Evolutionary conservation across 2,329 filamentous ascomycete genomes (phyloP), one percentile per base, ranked within the genome.

Genomic region (Colletotrichum siamense): DNA sequence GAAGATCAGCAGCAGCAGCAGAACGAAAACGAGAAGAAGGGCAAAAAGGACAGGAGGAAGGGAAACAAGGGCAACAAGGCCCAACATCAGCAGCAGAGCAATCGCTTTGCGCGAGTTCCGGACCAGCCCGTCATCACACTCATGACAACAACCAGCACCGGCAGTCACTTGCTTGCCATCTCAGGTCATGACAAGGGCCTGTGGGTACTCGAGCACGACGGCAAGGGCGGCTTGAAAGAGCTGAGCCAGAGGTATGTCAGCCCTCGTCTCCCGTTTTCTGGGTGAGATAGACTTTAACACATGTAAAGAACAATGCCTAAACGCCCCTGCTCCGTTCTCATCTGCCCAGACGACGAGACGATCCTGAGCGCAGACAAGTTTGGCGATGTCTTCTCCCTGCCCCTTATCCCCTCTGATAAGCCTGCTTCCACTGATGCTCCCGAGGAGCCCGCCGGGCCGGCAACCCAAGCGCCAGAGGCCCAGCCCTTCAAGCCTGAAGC

Each of bases 361-460:
- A 95, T 99, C 78, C 86, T 99, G 74, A 93, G 92, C 77, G 96
- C 93, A 69, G 97, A 99, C 88, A 99, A 99, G 85, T 99, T 99
- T 82, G 97, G 97, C 79, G 97, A 99, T 83, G 96, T 98, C 77
- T 99, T 98, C 85, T 91, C 95, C 13, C 86, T 99, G 9, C 96
- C 97, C 16, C 88, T 99, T 5, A 83, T 95, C 61, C 81, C 81
- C 71, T 70, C 74, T 57, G 79, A 79, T 24, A 64, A 76, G 18
- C 71, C 79, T 24, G 69, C 79, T 16, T 67, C 59, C 7, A 34
- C 59, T 15, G 59, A 69, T 67, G 52, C 15, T 71, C 32, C 78
- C 22, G 52, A 77, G 76, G 73, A 75, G 64, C 73, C 67, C 69
- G 82, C 75, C 64, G 81, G 79, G 44, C 81, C 79, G 39, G 70